Base-by-base conservation (phyloP, 1,139 yeast species). In the Geotrichum candidum region DNA sequence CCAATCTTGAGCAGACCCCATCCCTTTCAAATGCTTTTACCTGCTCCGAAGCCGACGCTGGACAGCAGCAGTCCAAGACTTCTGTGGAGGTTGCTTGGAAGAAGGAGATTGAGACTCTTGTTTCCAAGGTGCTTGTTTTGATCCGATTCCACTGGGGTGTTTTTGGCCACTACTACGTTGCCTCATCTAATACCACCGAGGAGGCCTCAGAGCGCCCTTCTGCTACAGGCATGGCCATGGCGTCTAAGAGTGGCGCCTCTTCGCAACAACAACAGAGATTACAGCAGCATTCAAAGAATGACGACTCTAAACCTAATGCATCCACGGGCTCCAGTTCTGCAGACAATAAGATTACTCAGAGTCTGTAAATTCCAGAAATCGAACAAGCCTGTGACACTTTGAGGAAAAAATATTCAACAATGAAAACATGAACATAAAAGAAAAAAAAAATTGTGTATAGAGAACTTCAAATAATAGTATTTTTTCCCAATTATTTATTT, bases 121-220 rank as follows among this genome's bases (percentile, higher is more conserved):
- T 83, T 38, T 77, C 77, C 61, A 77, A 87, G 67, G 77, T 86
- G 62, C 77, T 84, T 46, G 83, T 86, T 18, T 76, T 87, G 65
- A 82, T 82, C 57, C 84, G 84, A 63, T 87, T 87, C 76, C 91
- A 87, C 73, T 85, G 89, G 87, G 83, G 79, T 65, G 91, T 87
- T n/a, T 86, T 86, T 74, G 87, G 86, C 59, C 68, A 70, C 63
- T 70, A 67, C 63, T 72, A 72, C 58, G 65, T 69, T 41, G 64
- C 72, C 13, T 22, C 57, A 2, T 41, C 51, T 5, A 53, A 27
- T 38, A 46, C 56, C 25, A 22, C 56, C 15, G 53, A 51, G 33
- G 33, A 27, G 31, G 48, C 50, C 6, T 41, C 48, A 53, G 25
- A 35, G 11, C 18, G 50, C 22, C n/a, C 51, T 5, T 22, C 50